Evolutionary conservation across 805 yeast species (phyloP).

Genomic region (Yamadazyma ubonensis): DNA sequence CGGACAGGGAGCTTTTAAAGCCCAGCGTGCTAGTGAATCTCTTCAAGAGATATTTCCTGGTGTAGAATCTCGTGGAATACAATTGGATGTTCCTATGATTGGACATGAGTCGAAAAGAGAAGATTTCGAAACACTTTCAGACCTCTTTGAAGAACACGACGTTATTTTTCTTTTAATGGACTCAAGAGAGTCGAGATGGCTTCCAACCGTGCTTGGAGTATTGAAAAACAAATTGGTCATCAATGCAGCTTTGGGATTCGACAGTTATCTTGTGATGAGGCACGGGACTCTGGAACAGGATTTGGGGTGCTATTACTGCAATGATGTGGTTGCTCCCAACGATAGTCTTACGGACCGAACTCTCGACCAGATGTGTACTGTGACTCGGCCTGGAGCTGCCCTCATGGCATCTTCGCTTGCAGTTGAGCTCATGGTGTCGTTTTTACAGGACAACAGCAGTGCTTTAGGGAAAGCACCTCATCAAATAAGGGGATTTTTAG

Average conservation of each 20-base stretch:
- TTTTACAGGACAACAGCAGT: conserved; percentile 62
- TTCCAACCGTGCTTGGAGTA: conserved; percentile 84
- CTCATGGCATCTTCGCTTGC: conserved; percentile 82
- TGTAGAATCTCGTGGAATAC: conserved; percentile 60
- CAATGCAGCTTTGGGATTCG: conserved; percentile 95
- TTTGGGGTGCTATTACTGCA: conserved; percentile 93
- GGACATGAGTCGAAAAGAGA: conserved; percentile 81
- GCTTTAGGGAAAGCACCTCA: conserved; percentile 77
- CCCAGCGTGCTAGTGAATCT: conserved; percentile 71
- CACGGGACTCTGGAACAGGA: conserved; percentile 58
- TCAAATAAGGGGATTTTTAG: conserved; percentile 85
- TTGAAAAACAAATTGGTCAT: conserved; percentile 70
- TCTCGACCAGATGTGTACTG: conserved; percentile 98
- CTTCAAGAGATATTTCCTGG: conserved; percentile 76
- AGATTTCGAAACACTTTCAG: conserved; percentile 53
- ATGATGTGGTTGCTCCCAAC: conserved; percentile 91
- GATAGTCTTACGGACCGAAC: conserved; percentile 87
- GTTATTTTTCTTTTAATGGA: conserved; percentile 82
- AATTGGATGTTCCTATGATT: conserved; percentile 88
- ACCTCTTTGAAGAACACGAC: conserved; percentile 67
- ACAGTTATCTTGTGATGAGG: conserved; percentile 88
- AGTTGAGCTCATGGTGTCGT: conserved; percentile 74
- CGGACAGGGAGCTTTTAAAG: conserved; percentile 68
- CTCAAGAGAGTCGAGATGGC: conserved; percentile 94
- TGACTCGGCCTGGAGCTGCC: conserved; percentile 95